phyloP scores from a whole-genome alignment of 2,329 filamentous ascomycete species.

The Arthroderma sp. region DNA sequence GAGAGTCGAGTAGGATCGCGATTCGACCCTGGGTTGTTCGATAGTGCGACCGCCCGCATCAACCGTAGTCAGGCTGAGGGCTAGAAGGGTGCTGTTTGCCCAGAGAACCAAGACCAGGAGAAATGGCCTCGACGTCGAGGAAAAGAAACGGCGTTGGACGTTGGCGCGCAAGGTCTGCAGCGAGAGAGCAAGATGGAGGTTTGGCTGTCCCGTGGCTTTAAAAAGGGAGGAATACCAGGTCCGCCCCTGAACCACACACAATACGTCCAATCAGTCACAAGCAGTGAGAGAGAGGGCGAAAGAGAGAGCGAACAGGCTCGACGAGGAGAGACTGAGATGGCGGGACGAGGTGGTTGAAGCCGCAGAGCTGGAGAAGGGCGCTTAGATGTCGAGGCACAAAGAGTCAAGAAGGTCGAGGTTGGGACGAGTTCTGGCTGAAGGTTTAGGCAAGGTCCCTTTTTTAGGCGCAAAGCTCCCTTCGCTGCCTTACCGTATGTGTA shows the following conservation, averaged over 20 bases:
- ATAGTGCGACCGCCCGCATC: too few relatives aligned
- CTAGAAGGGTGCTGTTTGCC: too few relatives aligned
- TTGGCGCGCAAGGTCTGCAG: neutral
- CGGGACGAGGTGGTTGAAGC: neutral
- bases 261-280: neutral
- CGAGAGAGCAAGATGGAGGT: neutral
- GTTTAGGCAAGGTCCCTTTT: too few relatives aligned
- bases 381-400: neutral
- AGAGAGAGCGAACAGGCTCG: neutral
- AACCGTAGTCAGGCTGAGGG: too few relatives aligned
- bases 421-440: slow-evolving; percentile 1
- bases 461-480: too few relatives aligned
- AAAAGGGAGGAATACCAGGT: too few relatives aligned
- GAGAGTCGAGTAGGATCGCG: neutral
- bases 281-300: neutral
- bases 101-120: neutral
- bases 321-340: neutral
- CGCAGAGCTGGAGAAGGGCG: neutral
- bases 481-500: too few relatives aligned
- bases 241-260: neutral
- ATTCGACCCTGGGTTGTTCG: neutral
- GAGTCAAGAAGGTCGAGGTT: neutral
- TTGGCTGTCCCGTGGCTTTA: neutral
- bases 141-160: neutral
- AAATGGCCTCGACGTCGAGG: neutral